These are phyloP conservation scores for Citrus trifoliata DNA, from an alignment of 345 rosid species.

Conservation along the genomic window DNA sequence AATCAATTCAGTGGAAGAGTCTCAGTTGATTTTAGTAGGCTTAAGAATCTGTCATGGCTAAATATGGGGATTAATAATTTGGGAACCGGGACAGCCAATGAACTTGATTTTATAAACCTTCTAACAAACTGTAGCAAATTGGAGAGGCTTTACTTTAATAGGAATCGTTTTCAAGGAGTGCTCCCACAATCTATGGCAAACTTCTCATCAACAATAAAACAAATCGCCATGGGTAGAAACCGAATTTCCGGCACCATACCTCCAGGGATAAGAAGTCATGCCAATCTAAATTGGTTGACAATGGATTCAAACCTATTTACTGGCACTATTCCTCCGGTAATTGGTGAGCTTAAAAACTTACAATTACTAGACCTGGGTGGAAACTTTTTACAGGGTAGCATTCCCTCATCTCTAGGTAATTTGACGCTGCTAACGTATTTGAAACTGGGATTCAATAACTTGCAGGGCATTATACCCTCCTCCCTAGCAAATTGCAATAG, in stretches of 20 bases:
- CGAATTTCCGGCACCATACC: constrained; percentile 2
- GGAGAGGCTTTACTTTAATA: too few species aligned
- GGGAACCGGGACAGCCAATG: neutral
- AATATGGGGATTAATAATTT: neutral
- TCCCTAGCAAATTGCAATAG: neutral
- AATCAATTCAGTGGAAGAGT: constrained; percentile 2
- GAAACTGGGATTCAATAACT: too few species aligned
- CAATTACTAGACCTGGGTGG: accelerated
- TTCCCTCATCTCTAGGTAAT: constrained; percentile 9
- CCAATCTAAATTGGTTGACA: neutral
- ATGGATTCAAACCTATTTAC: constrained; percentile 1
- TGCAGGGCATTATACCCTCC: constrained; percentile 15
- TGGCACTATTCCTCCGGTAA: neutral
- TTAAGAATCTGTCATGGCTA: neutral
- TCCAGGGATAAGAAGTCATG: constrained; percentile 12
- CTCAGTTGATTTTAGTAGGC: constrained; percentile 5
- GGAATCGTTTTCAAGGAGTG: neutral
- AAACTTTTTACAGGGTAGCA: constrained; percentile 9
- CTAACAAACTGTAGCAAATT: too few species aligned
- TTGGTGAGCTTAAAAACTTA: neutral
- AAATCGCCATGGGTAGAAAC: accelerated
- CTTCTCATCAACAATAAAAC: neutral
- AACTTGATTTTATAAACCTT: too few species aligned
- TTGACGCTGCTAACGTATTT: neutral
- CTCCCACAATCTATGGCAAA: constrained; percentile 3